phyloP scores from a whole-genome alignment of 805 yeast genomes.

The Wickerhamomyces pijperi region DNA sequence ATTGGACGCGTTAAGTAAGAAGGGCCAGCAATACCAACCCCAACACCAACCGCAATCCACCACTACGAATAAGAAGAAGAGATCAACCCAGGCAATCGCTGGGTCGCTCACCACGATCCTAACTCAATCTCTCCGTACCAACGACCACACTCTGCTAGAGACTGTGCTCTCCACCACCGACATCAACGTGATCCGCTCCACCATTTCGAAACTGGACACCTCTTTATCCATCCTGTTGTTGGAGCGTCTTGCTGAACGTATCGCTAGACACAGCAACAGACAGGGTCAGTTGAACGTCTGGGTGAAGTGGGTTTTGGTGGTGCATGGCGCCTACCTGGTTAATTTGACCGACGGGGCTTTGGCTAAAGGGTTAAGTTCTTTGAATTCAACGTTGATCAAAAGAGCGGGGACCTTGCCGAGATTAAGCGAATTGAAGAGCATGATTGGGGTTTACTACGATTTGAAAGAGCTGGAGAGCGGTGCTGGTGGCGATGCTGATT shows the following conservation, averaged over 20 bases:
- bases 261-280: conserved; percentile 47
- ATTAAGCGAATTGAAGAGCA: conserved; percentile 72
- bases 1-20: conserved; percentile 23
- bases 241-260: conserved; percentile 46
- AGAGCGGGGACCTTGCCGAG: conserved; percentile 63
- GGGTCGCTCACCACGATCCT: conserved; percentile 80
- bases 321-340: conserved; percentile 63
- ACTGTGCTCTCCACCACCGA: conserved; percentile 55
- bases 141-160: conserved; percentile 79
- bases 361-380: conserved; percentile 43
- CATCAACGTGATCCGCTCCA: conserved; percentile 38
- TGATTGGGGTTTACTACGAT: conserved; percentile 56
- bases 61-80: conserved; percentile 64
- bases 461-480: conserved; percentile 51
- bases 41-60: conserved; percentile 20
- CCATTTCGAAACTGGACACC: conserved; percentile 47
- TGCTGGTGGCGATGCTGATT: conserved; percentile 23
- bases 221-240: conserved; percentile 43
- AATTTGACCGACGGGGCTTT: conserved; percentile 28
- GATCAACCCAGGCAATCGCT: conserved; percentile 58
- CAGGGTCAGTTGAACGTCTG: conserved; percentile 48
- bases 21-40: conserved; percentile 10
- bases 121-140: conserved; percentile 78
- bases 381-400: conserved; percentile 54
- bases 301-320: conserved; percentile 79